phyloP scores from a whole-genome alignment of 2,329 filamentous ascomycete genomes.

The Zasmidium angulare region DNA sequence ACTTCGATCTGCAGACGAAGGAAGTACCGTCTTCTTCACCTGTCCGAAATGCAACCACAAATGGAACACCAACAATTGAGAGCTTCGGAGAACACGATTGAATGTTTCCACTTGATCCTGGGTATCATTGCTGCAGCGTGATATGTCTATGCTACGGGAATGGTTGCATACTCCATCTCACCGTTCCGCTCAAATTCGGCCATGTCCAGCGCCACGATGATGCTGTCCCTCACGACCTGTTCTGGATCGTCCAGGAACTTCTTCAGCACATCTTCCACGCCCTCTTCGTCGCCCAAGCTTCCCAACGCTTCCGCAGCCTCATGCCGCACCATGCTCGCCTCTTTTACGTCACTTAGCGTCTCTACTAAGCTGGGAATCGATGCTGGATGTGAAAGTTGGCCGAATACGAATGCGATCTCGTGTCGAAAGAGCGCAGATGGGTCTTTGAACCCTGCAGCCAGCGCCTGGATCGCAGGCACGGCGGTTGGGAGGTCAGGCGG shows the following conservation, averaged over 20 bases:
- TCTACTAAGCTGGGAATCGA: conserved; percentile 86
- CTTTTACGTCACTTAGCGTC: conserved; percentile 73
- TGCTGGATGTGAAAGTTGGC: conserved; percentile 92
- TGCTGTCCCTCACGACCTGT: conserved; percentile 89
- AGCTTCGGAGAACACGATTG: neutral
- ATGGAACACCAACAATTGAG: conserved; percentile 65
- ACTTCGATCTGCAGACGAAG: conserved; percentile 89
- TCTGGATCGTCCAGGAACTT: conserved; percentile 87
- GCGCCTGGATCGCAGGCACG: conserved; percentile 78
- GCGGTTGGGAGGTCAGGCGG: conserved; percentile 89
- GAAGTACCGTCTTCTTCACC: conserved; percentile 84
- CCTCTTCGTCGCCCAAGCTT: conserved; percentile 87
- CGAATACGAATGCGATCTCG: conserved; percentile 97
- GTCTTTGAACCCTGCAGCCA: conserved; percentile 83
- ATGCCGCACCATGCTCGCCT: conserved; percentile 95
- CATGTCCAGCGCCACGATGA: conserved; percentile 96
- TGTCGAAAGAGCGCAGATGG: conserved; percentile 91
- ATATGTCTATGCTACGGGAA: conserved; percentile 54
- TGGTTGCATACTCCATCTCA: conserved; percentile 85
- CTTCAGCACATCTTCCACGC: conserved; percentile 82
- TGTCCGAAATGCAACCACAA: conserved; percentile 79
- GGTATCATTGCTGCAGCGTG: conserved; percentile 21
- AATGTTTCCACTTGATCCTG: neutral
- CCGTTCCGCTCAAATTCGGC: conserved; percentile 92
- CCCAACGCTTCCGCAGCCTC: conserved; percentile 96